These are phyloP conservation scores for Vitis vinifera DNA, from an alignment of 164 flowering plant genomes.

Conservation along the genomic window DNA sequence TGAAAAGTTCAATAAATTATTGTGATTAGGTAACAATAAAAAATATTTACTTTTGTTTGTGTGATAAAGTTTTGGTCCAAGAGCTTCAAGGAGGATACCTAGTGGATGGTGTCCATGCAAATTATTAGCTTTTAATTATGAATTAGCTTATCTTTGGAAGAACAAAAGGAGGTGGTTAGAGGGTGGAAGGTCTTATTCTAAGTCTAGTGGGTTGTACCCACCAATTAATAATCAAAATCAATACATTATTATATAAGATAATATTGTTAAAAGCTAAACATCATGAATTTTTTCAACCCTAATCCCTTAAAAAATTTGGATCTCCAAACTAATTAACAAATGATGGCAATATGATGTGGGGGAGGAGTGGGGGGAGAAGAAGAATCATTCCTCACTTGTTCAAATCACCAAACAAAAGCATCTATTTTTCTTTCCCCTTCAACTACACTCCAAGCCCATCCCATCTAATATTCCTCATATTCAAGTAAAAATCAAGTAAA, in stretches of 20 bases:
- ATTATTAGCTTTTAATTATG: no score
- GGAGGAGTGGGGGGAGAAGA: not conserved
- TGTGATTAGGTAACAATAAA: no score
- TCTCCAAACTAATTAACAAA: not conserved
- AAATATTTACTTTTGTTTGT: no score
- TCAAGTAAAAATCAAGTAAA: no score
- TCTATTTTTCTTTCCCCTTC: constrained; percentile 4
- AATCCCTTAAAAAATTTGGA: not conserved
- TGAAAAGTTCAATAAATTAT: no score
- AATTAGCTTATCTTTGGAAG: no score
- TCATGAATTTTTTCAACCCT: not conserved
- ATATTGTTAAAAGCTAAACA: not conserved
- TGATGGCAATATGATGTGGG: not conserved
- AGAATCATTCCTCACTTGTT: not conserved
- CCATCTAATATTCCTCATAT: not conserved
- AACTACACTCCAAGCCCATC: constrained; percentile 12
- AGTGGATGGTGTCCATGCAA: no score
- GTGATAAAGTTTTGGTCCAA: no score
- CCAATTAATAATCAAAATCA: not conserved
- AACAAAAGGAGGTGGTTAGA: not conserved
- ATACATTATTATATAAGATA: not conserved
- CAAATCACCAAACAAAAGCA: constrained; percentile 6
- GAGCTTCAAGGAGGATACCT: no score
- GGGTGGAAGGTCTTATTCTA: not conserved
- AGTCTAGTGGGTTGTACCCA: not conserved